These are phyloP conservation scores for Quercus phellos DNA, from an alignment of 331 rosid genomes.

Conservation along the genomic window DNA sequence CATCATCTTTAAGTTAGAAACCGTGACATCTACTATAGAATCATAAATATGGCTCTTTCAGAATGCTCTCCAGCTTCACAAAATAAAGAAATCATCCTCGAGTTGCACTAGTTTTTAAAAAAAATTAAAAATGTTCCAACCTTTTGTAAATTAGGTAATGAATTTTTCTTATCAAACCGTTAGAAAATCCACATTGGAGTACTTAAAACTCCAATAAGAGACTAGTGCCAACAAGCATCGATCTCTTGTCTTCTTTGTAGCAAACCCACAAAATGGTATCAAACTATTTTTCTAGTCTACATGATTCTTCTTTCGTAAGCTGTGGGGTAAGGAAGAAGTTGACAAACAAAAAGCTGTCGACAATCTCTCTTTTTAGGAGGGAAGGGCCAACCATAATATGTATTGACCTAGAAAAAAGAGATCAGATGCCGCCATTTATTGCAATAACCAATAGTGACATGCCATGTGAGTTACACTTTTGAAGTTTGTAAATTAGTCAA, in stretches of 20 bases:
- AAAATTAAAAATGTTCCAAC: slow-evolving; percentile 10
- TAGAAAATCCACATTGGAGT: slow-evolving; percentile 28
- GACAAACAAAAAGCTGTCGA: slow-evolving; percentile 47
- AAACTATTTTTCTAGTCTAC: slow-evolving; percentile 20
- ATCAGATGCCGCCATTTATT: slow-evolving; percentile 49
- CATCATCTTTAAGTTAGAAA: slow-evolving; percentile 20
- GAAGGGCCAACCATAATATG: slow-evolving; percentile 22
- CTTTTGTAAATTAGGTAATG: slow-evolving; percentile 31
- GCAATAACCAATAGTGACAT: slow-evolving; percentile 26
- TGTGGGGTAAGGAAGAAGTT: slow-evolving; percentile 56
- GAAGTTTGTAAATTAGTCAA: slow-evolving; percentile 42
- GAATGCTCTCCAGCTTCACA: slow-evolving; percentile 55
- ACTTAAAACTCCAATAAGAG: slow-evolving; percentile 32
- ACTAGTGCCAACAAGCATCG: slow-evolving; percentile 81
- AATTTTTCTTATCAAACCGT: slow-evolving; percentile 20
- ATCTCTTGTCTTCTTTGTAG: slow-evolving; percentile 47
- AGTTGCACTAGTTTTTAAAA: slow-evolving; percentile 18
- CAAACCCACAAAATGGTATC: slow-evolving; percentile 39
- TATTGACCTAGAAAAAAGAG: slow-evolving; percentile 40
- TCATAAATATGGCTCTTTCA: slow-evolving; percentile 3
- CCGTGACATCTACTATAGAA: neutral
- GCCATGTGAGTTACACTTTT: slow-evolving; percentile 30
- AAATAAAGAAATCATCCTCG: slow-evolving; percentile 5
- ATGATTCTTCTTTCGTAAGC: slow-evolving; percentile 40
- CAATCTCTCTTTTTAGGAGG: slow-evolving; percentile 47